Conservation (phyloP, 2,329 filamentous ascomycete genomes). For the Microsporum canis region DNA sequence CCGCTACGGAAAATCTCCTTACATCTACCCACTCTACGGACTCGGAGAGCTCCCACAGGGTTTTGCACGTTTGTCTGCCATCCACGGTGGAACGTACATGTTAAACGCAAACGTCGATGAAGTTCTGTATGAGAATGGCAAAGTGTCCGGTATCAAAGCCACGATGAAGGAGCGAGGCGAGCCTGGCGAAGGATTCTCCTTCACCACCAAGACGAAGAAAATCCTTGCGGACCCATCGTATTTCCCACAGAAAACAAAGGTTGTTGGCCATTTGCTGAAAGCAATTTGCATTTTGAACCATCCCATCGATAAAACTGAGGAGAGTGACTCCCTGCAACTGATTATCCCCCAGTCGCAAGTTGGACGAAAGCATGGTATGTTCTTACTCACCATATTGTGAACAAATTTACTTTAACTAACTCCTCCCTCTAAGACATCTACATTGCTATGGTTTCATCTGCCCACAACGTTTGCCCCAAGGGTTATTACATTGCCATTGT, state of each 20-base stretch:
- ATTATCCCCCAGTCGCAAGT: constrained; percentile 98
- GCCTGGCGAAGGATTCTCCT: constrained; percentile 65
- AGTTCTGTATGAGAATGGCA: constrained; percentile 65
- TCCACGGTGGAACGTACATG: constrained; percentile 99
- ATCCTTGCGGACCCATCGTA: constrained; percentile 95
- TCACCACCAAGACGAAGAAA: constrained; percentile 90
- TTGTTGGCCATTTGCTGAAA: constrained; percentile 81
- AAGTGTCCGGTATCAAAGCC: constrained; percentile 91
- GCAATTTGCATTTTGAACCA: constrained; percentile 97
- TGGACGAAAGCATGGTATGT: constrained; percentile 79
- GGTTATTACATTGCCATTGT: constrained; percentile 99
- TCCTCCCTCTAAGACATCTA: constrained; percentile 61
- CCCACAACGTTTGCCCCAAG: constrained; percentile 97
- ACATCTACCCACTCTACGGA: constrained; percentile 98
- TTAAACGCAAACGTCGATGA: constrained; percentile 92
- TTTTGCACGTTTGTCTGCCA: constrained; percentile 92
- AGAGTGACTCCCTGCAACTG: constrained; percentile 80
- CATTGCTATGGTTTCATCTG: constrained; percentile 86
- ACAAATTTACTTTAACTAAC: not conserved
- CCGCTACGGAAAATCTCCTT: constrained; percentile 94
- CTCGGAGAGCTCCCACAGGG: constrained; percentile 94
- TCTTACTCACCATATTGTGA: not conserved
- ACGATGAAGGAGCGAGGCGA: constrained; percentile 86
- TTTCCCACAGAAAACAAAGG: constrained; percentile 79
- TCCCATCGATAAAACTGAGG: constrained; percentile 78